These are phyloP conservation scores for Dendrobium officinale DNA, from an alignment of 106 monocot genomes.

Conservation along the genomic window DNA sequence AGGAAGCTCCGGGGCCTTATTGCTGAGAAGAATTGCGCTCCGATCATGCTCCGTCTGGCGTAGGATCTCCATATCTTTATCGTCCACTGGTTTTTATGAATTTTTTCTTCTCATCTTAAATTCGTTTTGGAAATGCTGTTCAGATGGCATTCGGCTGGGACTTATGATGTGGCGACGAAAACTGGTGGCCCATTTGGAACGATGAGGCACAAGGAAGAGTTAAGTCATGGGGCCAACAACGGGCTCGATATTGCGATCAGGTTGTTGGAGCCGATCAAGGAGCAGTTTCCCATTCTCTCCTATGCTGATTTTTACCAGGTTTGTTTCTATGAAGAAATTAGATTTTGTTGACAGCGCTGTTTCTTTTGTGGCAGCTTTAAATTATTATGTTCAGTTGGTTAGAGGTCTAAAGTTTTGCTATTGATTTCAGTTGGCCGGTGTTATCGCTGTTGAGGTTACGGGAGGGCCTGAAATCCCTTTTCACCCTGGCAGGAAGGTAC, in stretches of 20 bases:
- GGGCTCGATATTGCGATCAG: slow-evolving; percentile 53
- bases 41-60: slow-evolving; percentile 88
- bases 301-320: slow-evolving; percentile 67
- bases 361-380: not conserved
- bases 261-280: slow-evolving; percentile 64
- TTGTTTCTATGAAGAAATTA: not conserved
- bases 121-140: not conserved
- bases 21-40: slow-evolving; percentile 96
- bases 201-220: slow-evolving; percentile 34
- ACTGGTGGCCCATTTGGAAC: slow-evolving; percentile 68
- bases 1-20: slow-evolving; percentile 81
- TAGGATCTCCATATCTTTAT: slow-evolving; percentile 19
- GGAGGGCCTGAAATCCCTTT: slow-evolving; percentile 54
- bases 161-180: slow-evolving; percentile 39
- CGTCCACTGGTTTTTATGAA: not conserved
- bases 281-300: slow-evolving; percentile 62
- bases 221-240: slow-evolving; percentile 43
- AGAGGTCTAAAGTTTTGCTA: not conserved
- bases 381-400: not conserved
- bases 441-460: slow-evolving; percentile 48
- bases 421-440: slow-evolving; percentile 44
- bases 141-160: slow-evolving; percentile 78
- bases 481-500: slow-evolving; percentile 56
- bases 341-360: not conserved
- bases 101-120: not conserved